These are phyloP conservation scores for Aquanectria penicillioides DNA, from an alignment of 2,329 filamentous ascomycete genomes.

Conservation along the genomic window DNA sequence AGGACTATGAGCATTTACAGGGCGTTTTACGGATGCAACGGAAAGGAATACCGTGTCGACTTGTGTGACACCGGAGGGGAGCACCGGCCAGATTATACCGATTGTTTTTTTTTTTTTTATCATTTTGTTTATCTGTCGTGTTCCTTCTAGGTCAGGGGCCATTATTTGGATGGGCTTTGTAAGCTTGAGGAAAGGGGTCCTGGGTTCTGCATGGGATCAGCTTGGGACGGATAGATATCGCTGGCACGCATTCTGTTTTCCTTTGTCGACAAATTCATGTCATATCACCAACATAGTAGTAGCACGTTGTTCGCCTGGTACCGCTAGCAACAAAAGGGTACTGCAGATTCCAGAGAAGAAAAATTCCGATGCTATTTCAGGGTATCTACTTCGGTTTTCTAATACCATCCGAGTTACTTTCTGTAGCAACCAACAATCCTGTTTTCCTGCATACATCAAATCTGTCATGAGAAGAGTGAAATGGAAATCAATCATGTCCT, in stretches of 20 bases:
- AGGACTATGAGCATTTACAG: slow-evolving; percentile 45
- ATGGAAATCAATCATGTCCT: too few relatives aligned
- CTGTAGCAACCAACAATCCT: too few relatives aligned
- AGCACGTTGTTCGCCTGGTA: slow-evolving; percentile 16
- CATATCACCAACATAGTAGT: slow-evolving; percentile 6
- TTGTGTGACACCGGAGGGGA: slow-evolving; percentile 31
- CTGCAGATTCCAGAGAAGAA: slow-evolving; percentile 5
- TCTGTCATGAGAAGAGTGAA: too few relatives aligned
- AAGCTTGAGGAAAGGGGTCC: slow-evolving; percentile 9
- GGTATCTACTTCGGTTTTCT: not conserved
- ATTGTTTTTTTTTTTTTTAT: slow-evolving; percentile 34
- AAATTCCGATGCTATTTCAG: slow-evolving; percentile 8
- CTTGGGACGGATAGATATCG: slow-evolving; percentile 26
- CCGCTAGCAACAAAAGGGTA: slow-evolving; percentile 12
- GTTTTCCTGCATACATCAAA: too few relatives aligned
- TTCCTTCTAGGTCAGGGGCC: slow-evolving; percentile 1
- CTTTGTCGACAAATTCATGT: slow-evolving; percentile 19
- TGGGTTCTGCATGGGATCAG: slow-evolving; percentile 21
- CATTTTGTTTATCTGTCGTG: slow-evolving; percentile 7
- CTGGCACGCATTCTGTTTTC: slow-evolving; percentile 24
- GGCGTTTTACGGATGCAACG: slow-evolving; percentile 40
- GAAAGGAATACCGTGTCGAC: slow-evolving; percentile 33
- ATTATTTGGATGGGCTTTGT: slow-evolving; percentile 8
- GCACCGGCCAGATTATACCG: slow-evolving; percentile 38
- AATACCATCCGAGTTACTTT: too few relatives aligned